A percentile compares a stretch with the other conserved stretches of the same genome.
phyloP scores from a whole-genome alignment of 2,329 filamentous ascomycete genomes.

The Fusarium protoensiforme region DNA sequence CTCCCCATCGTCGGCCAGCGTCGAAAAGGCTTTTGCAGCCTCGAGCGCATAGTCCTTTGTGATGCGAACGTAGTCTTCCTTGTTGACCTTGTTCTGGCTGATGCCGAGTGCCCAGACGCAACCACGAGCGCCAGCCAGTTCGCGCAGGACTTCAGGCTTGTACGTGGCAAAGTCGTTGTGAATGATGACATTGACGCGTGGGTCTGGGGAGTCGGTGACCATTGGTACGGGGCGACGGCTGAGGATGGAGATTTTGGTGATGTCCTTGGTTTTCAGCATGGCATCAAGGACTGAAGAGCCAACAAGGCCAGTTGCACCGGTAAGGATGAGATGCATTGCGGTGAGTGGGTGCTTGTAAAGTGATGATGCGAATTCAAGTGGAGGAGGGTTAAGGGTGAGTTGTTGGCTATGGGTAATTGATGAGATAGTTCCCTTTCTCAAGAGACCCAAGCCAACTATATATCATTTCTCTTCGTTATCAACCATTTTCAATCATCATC shows the following conservation, averaged over 20 bases:
- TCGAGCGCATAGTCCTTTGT: constrained; percentile 74
- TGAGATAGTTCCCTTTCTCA: neutral
- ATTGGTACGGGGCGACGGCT: constrained; percentile 72
- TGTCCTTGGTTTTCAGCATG: constrained; percentile 64
- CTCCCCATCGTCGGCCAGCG: constrained; percentile 52
- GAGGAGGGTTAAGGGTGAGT: neutral
- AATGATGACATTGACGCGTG: constrained; percentile 72
- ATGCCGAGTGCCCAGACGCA: constrained; percentile 81
- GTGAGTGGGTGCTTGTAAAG: neutral
- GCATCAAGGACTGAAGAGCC: constrained; percentile 70
- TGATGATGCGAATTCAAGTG: neutral
- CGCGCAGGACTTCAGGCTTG: constrained; percentile 63
- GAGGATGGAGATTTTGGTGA: constrained; percentile 76
- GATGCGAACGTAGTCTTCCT: constrained; percentile 75
- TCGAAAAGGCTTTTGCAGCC: constrained; percentile 70
- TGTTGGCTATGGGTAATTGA: neutral
- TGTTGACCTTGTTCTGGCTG: constrained; percentile 67
- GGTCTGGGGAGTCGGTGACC: constrained; percentile 66
- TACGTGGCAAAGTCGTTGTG: constrained; percentile 76
- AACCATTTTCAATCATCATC: neutral
- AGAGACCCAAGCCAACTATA: neutral
- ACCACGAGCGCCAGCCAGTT: constrained; percentile 72
- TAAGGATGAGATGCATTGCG: constrained; percentile 72
- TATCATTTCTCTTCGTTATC: neutral
- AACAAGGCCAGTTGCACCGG: constrained; percentile 75